Evolutionary conservation across 495 filamentous ascomycete genomes (phyloP).

Genomic region (Aspergillus bridgeri): DNA sequence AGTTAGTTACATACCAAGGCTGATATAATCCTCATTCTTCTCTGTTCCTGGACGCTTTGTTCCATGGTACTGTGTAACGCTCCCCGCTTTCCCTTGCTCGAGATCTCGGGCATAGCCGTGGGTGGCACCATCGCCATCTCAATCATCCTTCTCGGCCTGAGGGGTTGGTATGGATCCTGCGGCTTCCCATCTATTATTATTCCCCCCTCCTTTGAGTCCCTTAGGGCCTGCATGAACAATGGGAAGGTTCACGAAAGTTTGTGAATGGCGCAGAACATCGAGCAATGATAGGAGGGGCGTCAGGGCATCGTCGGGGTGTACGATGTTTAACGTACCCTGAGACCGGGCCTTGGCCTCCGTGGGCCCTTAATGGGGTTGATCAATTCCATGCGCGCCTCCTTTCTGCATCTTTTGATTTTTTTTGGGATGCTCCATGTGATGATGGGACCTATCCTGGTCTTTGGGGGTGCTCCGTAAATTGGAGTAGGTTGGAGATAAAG

Average conservation of each 20-base stretch:
- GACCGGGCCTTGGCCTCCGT: background rate
- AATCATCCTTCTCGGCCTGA: constrained; percentile 7
- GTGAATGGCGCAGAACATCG: background rate
- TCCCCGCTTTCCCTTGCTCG: constrained; percentile 26
- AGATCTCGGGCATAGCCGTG: constrained; percentile 30
- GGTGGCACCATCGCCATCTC: constrained; percentile 20
- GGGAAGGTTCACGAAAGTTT: background rate
- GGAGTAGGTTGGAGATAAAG: background rate
- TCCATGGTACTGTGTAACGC: constrained; percentile 22
- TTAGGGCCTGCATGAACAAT: background rate
- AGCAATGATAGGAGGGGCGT: background rate
- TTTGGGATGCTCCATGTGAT: too few relatives aligned
- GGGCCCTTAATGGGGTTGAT: background rate
- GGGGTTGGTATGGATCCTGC: background rate
- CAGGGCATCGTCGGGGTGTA: too few relatives aligned
- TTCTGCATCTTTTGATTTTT: background rate
- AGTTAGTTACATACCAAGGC: constrained; percentile 2
- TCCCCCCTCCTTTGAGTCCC: background rate
- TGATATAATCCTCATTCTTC: background rate
- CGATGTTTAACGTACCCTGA: too few relatives aligned
- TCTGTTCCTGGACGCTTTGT: constrained; percentile 17
- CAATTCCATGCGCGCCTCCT: background rate
- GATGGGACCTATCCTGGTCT: too few relatives aligned
- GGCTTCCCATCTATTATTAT: background rate
- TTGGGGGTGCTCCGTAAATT: background rate